A percentile compares a stretch with the other conserved stretches of the same genome.
phyloP scores from a whole-genome alignment of 2,329 filamentous ascomycete species.

The Bisporella sp. region DNA sequence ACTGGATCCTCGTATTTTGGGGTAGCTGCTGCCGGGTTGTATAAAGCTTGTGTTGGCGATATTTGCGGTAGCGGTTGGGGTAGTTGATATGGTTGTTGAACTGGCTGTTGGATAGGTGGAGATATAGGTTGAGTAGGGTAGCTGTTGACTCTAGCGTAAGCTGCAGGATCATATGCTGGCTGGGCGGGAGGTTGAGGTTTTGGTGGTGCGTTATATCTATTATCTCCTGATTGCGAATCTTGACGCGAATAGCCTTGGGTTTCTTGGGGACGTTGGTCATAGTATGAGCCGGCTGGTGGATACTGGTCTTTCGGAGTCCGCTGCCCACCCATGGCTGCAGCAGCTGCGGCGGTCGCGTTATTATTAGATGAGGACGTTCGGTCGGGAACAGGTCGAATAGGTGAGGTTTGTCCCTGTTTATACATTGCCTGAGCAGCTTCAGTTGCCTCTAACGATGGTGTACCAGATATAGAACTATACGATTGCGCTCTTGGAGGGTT shows the following conservation, averaged over 20 bases:
- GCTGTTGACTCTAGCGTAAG: constrained; percentile 59
- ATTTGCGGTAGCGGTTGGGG: constrained; percentile 20
- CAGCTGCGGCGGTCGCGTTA: constrained; percentile 51
- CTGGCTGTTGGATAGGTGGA: constrained; percentile 12
- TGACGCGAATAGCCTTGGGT: constrained; percentile 2
- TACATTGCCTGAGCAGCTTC: constrained; percentile 61
- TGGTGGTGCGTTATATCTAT: constrained; percentile 20
- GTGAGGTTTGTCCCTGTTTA: constrained; percentile 38
- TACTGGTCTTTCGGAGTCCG: constrained; percentile 21
- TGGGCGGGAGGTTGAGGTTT: constrained; percentile 40
- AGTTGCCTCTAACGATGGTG: constrained; percentile 45
- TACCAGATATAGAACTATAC: constrained; percentile 28
- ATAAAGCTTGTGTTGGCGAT: constrained; percentile 21
- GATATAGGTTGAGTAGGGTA: constrained; percentile 37
- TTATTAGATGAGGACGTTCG: constrained; percentile 46
- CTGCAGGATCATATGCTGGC: constrained; percentile 69
- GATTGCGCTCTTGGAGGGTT: constrained; percentile 26
- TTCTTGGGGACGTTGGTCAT: too few relatives aligned
- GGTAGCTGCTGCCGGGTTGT: constrained; percentile 23
- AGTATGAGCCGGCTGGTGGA: constrained; percentile 7
- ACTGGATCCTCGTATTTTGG: constrained; percentile 8
- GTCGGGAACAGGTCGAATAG: constrained; percentile 45
- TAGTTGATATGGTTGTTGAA: constrained; percentile 21
- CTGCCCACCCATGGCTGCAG: constrained; percentile 42
- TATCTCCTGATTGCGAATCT: constrained; percentile 18